phyloP scores from a whole-genome alignment of 495 filamentous ascomycete genomes.

The Penicilliopsis zonata region DNA sequence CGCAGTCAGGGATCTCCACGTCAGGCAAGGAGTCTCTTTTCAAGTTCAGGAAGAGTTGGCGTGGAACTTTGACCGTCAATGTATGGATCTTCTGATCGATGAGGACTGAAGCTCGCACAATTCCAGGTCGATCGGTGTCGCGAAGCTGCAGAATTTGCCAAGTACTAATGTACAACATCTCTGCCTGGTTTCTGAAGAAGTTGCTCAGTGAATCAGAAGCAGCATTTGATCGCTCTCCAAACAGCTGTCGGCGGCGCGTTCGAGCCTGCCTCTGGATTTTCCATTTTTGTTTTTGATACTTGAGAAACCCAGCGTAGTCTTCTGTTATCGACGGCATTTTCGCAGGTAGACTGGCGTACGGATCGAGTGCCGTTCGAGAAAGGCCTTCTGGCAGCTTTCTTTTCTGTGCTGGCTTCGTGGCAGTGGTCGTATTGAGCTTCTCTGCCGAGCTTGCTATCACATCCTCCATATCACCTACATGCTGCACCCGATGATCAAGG shows the following conservation, averaged over 20 bases:
- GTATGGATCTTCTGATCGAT: constrained; percentile 85
- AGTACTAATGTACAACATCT: constrained; percentile 74
- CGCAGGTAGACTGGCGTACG: constrained; percentile 72
- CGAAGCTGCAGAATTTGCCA: constrained; percentile 91
- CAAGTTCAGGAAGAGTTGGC: constrained; percentile 84
- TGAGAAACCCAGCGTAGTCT: constrained; percentile 80
- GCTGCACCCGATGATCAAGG: constrained; percentile 42
- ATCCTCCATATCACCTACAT: constrained; percentile 70
- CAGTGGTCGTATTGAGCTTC: constrained; percentile 58
- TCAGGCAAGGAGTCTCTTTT: constrained; percentile 78
- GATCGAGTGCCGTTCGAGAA: constrained; percentile 52
- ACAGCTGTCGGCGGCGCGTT: constrained; percentile 76
- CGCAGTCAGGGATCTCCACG: constrained; percentile 75
- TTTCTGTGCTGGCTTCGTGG: constrained; percentile 59
- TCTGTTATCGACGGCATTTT: constrained; percentile 77
- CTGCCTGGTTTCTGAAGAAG: constrained; percentile 83
- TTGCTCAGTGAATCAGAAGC: constrained; percentile 65
- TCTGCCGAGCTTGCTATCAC: constrained; percentile 55
- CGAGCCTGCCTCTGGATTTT: constrained; percentile 93
- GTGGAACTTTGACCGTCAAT: constrained; percentile 79
- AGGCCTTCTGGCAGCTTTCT: constrained; percentile 67
- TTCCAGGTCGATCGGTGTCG: constrained; percentile 66
- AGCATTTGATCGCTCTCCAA: constrained; percentile 68
- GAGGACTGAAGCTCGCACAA: constrained; percentile 79
- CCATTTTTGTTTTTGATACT: constrained; percentile 99